Evolutionary conservation across 2,329 filamentous ascomycete species (phyloP).

Genomic region (Pseudogymnoascus sp.): DNA sequence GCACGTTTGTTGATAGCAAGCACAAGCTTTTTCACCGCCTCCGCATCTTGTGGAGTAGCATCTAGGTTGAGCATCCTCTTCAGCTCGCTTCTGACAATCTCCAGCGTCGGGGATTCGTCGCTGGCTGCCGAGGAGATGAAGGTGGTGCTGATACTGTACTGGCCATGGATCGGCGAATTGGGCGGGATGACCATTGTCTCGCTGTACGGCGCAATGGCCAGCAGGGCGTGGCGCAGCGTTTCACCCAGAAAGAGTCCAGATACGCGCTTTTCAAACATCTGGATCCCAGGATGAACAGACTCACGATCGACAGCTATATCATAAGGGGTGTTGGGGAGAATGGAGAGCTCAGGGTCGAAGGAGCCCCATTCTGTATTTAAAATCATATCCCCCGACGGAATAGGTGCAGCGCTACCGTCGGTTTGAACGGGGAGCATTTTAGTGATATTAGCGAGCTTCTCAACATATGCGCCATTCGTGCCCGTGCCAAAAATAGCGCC

Average conservation of each 20-base stretch:
- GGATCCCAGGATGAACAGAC: conserved; percentile 85
- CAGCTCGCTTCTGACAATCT: conserved; percentile 69
- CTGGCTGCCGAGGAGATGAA: conserved; percentile 83
- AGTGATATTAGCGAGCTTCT: conserved; percentile 79
- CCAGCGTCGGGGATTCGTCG: conserved; percentile 67
- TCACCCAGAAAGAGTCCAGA: conserved; percentile 98
- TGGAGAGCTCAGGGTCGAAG: conserved; percentile 88
- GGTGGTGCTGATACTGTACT: conserved; percentile 87
- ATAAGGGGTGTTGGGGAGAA: conserved; percentile 79
- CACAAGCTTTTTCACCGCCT: conserved; percentile 78
- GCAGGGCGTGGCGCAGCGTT: conserved; percentile 72
- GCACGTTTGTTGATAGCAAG: conserved; percentile 82
- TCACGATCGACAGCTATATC: conserved; percentile 71
- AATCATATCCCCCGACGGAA: conserved; percentile 85
- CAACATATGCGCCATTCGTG: conserved; percentile 95
- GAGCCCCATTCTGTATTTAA: conserved; percentile 98
- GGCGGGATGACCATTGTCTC: conserved; percentile 66
- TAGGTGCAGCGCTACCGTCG: conserved; percentile 68
- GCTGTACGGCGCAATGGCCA: conserved; percentile 67
- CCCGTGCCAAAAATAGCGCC: conserved; percentile 97
- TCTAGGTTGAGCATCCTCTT: conserved; percentile 72
- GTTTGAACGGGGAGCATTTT: conserved; percentile 54
- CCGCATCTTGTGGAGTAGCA: conserved; percentile 74
- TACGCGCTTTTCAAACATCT: conserved; percentile 98
- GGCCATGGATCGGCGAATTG: conserved; percentile 62